Percentiles rank a stretch among this genome's conserved stretches.
phyloP scores from a whole-genome alignment of 148 eudicot species.

The Camellia sinensis region DNA sequence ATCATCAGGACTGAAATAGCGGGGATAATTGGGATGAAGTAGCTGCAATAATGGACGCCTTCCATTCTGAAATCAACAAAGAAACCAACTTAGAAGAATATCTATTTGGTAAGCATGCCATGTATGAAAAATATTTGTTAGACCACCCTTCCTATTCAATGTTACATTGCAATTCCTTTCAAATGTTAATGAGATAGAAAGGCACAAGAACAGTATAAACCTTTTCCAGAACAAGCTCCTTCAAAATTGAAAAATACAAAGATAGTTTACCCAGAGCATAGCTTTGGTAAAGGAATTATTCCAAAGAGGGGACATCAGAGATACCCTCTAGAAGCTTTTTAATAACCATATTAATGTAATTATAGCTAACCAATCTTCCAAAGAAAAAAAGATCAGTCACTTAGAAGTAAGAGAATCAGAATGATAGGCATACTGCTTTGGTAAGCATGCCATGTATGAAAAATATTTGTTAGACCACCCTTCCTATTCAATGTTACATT shows the following conservation, averaged over 20 bases:
- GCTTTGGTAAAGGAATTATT: neutral
- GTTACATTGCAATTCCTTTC: neutral
- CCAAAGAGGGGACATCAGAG: neutral
- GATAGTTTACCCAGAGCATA: neutral
- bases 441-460: neutral
- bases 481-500: neutral
- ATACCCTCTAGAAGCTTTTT: neutral
- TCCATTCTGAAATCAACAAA: constrained; percentile 49
- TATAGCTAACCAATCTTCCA: neutral
- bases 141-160: neutral
- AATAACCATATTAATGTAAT: neutral
- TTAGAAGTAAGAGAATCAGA: neutral
- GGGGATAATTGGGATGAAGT: constrained; percentile 72
- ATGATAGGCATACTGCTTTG: neutral
- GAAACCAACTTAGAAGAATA: neutral
- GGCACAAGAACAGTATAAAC: constrained; percentile 27
- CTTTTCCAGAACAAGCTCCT: constrained; percentile 74
- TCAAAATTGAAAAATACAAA: constrained; percentile 21
- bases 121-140: neutral
- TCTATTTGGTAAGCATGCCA: neutral
- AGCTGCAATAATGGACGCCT: constrained; percentile 84
- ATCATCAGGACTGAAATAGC: constrained; percentile 85
- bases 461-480: neutral
- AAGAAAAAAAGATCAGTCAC: neutral
- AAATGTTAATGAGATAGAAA: neutral